Evolutionary conservation across 345 rosid genomes (phyloP).

Genomic region (Salix caprea): DNA sequence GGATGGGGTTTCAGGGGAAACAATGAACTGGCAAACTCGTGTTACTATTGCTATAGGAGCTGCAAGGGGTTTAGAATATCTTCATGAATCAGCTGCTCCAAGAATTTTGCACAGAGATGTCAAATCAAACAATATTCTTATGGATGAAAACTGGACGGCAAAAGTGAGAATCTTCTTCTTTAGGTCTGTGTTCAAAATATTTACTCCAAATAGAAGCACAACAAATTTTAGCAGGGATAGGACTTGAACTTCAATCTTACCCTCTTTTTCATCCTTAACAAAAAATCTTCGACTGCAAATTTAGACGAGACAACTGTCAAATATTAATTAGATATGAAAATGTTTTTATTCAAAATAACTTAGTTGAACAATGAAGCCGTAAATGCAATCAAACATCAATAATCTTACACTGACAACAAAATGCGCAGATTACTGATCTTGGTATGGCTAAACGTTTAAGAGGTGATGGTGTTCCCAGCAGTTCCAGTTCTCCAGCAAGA

Average conservation of each 20-base stretch:
- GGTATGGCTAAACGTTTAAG: constrained; percentile 92
- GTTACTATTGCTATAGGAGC: constrained; percentile 87
- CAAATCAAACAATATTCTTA: constrained; percentile 89
- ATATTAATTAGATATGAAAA: neutral
- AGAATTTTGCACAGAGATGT: constrained; percentile 95
- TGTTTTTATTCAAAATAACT: neutral
- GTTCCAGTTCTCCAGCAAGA: constrained; percentile 87
- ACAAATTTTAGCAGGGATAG: neutral
- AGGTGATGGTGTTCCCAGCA: constrained; percentile 75
- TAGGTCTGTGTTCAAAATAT: neutral
- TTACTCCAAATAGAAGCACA: neutral
- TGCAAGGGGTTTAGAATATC: constrained; percentile 96
- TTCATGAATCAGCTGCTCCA: constrained; percentile 98
- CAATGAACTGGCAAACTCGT: constrained; percentile 75
- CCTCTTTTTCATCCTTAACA: neutral
- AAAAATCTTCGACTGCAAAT: neutral
- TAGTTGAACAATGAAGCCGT: neutral
- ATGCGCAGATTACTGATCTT: constrained; percentile 85
- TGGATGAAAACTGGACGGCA: constrained; percentile 79
- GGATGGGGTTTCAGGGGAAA: constrained; percentile 60
- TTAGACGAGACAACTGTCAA: neutral
- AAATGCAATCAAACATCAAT: neutral
- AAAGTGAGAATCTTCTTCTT: constrained; percentile 49
- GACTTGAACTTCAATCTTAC: neutral
- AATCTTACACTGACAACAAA: neutral